These are phyloP conservation scores for Backusella liffmaniae DNA, from an alignment of 192 early-diverging fungal genomes.

Conservation along the genomic window DNA sequence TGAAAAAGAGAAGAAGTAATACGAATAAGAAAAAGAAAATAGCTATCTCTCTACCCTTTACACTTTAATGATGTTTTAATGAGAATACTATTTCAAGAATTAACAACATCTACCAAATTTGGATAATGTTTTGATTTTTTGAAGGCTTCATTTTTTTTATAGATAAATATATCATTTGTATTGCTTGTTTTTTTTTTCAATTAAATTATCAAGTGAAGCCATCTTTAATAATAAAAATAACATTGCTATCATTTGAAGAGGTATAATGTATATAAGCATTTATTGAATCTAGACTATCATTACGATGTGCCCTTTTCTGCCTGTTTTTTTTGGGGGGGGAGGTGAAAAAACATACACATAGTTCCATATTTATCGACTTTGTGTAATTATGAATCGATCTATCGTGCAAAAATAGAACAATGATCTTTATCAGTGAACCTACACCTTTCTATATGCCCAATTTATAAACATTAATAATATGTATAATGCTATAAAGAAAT, in stretches of 20 bases:
- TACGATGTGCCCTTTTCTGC: not conserved
- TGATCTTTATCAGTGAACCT: not conserved
- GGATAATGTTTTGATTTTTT: conserved; percentile 9
- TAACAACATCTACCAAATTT: conserved; percentile 12
- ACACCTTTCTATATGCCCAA: not conserved
- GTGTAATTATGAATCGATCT: not conserved
- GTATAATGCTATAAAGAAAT: not conserved
- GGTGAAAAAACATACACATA: not conserved
- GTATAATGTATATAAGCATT: not conserved
- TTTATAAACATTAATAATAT: not conserved
- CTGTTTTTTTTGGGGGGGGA: not conserved
- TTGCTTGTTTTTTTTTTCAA: not conserved
- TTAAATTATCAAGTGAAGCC: not conserved
- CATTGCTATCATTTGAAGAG: not conserved
- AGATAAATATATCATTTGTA: not conserved
- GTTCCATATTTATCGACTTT: not conserved
- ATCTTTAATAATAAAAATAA: not conserved
- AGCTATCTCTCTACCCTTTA: not conserved
- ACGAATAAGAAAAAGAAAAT: not conserved
- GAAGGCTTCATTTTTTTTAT: not conserved
- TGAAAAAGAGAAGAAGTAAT: not conserved
- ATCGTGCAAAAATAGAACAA: not conserved
- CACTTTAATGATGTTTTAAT: no score
- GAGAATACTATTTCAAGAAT: not conserved
- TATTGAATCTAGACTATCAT: not conserved